Evolutionary conservation across 164 flowering plant species (phyloP), one percentile per base, ranked within the genome.

Genomic region (Saururus chinensis): DNA sequence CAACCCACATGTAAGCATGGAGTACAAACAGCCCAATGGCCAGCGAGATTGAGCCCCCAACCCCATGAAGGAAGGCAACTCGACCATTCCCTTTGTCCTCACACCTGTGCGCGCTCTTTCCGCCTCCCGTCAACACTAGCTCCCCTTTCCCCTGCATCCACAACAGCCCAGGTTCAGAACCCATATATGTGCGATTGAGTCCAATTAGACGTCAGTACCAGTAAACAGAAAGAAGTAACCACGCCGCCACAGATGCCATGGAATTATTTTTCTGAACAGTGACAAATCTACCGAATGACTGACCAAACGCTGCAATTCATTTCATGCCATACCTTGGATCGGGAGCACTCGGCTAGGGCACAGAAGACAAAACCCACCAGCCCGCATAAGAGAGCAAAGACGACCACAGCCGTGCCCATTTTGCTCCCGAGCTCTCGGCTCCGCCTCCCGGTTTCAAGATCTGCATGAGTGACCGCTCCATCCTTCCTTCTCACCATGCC

Each of bases 281-380:
- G n/a, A n/a, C n/a, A n/a, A n/a, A n/a, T n/a, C n/a, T n/a, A n/a
- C n/a, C n/a, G n/a, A n/a, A n/a, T n/a, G n/a, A n/a, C n/a, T n/a
- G n/a, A n/a, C n/a, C n/a, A n/a, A n/a, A n/a, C n/a, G n/a, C n/a
- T n/a, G n/a, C n/a, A n/a, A n/a, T n/a, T n/a, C n/a, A n/a, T n/a
- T n/a, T n/a, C n/a, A n/a, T n/a, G n/a, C n/a, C n/a, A n/a, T 53
- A 53, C 56, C 56, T 53, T 23, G 22, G 56, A 53, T 53, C 56
- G 8, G 12, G 25, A 9, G 12, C 13, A 20, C 2, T 19, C 14
- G 25, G 56, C 56, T 1, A 52, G 1, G n/a, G 16, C 16, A 21
- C 55, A 52, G n/a, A 52, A 19, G 23, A 52, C 23, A 7, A 52
- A 52, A 19, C 55, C 7, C 7, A 21, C 9, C 7, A 53, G 23